Evolutionary conservation across 1,139 yeast genomes (phyloP).

Genomic region (Pichia sp.): DNA sequence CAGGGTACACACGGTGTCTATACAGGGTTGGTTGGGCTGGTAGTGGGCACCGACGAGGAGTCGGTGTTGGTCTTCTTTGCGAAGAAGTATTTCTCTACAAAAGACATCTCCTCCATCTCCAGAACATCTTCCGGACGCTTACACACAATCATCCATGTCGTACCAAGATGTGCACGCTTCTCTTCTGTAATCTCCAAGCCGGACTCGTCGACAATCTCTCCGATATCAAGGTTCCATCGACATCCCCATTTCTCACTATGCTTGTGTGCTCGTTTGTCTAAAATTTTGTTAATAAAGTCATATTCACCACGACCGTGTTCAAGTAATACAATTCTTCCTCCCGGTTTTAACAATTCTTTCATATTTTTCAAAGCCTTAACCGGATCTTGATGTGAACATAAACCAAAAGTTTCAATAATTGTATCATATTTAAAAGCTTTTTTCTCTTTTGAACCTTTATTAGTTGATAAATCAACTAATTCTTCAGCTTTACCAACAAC

Average conservation of each 20-base stretch:
- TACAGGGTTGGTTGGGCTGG: not conserved
- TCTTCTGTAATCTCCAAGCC: constrained; percentile 80
- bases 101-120: constrained; percentile 40
- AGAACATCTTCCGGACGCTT: constrained; percentile 63
- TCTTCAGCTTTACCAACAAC: constrained; percentile 94
- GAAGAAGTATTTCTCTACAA: constrained; percentile 40
- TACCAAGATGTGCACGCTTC: constrained; percentile 82
- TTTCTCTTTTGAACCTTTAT: constrained; percentile 16
- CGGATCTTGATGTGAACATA: constrained; percentile 94
- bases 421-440: constrained; percentile 70
- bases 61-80: constrained; percentile 27
- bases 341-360: constrained; percentile 67
- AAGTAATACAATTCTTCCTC: constrained; percentile 80
- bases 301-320: constrained; percentile 91
- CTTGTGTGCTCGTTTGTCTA: constrained; percentile 77
- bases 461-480: constrained; percentile 42
- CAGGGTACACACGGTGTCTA: not conserved
- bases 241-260: constrained; percentile 95
- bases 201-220: constrained; percentile 73
- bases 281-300: constrained; percentile 67
- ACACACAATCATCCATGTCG: constrained; percentile 81
- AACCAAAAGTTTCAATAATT: constrained; percentile 86
- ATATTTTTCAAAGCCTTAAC: constrained; percentile 73
- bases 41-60: constrained; percentile 18
- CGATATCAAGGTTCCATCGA: constrained; percentile 93